Percentiles rank a stretch among this genome's conserved stretches.
phyloP scores from a whole-genome alignment of 768 basidiomycete genomes.

The Podaxis mareebaensis region DNA sequence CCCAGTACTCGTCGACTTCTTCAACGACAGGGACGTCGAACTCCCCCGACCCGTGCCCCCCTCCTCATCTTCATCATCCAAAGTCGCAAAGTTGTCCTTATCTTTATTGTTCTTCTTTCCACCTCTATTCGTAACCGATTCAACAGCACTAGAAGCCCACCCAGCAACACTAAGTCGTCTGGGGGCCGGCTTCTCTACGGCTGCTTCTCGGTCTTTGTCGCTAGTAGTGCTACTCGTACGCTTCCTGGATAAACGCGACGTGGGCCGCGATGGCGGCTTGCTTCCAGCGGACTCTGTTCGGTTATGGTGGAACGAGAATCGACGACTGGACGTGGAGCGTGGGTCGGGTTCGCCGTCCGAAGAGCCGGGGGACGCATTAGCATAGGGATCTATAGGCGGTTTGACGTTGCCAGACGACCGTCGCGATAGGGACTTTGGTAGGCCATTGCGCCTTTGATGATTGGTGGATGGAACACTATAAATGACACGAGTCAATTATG shows the following conservation, averaged over 20 bases:
- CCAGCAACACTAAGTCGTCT: slow-evolving; percentile 52
- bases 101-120: slow-evolving; percentile 53
- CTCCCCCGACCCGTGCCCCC: slow-evolving; percentile 18
- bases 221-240: slow-evolving; percentile 55
- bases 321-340: slow-evolving; percentile 26
- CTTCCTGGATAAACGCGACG: slow-evolving; percentile 63
- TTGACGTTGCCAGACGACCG: slow-evolving; percentile 3
- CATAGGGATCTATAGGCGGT: slow-evolving; percentile 17
- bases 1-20: slow-evolving; percentile 30
- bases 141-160: slow-evolving; percentile 71
- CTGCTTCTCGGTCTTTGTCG: slow-evolving; percentile 31
- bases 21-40: slow-evolving; percentile 22
- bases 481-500: neutral
- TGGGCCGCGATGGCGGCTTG: slow-evolving; percentile 49
- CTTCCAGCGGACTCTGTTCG: slow-evolving; percentile 45
- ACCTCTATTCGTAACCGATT: slow-evolving; percentile 51
- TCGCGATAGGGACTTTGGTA: neutral
- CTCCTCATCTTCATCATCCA: slow-evolving; percentile 47
- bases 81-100: slow-evolving; percentile 53
- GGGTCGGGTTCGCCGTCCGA: slow-evolving; percentile 36
- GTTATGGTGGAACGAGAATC: slow-evolving; percentile 28
- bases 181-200: slow-evolving; percentile 30
- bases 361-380: slow-evolving; percentile 26
- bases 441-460: neutral
- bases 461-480: neutral